Evolutionary conservation across 129 eudicot species (phyloP), one percentile per base, ranked within the genome.

Genomic region (Flaveria robusta): DNA sequence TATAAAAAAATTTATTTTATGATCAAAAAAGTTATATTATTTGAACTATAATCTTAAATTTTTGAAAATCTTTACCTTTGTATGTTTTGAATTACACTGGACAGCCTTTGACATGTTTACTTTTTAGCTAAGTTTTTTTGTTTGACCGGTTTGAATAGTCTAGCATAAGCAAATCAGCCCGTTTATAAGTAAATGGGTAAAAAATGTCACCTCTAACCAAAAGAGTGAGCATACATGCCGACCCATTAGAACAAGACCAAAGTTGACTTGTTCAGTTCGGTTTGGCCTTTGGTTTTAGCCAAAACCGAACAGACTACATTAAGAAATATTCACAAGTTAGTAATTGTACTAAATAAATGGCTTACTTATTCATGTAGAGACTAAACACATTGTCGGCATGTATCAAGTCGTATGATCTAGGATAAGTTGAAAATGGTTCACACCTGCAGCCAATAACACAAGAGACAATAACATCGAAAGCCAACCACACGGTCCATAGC

Each of bases 341-440:
- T 27, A 23, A 47, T 2, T n/a, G n/a, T n/a, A n/a, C 7, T 11
- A 29, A 31, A 45, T 14, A 66, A 60, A 34, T n/a, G 41, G 73
- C 84, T 85, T 81, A 85, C 89, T 79, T 85, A 47, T 70, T 59
- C 70, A 23, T 82, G 80, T 85, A 85, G 77, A 85, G 45, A 64
- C 84, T 74, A 51, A 85, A 85, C 50, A 85, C 67, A 15, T 79
- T 79, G 74, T 82, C 84, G 0, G 89, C 84, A n/a, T 85, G 84
- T 69, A 85, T 70, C 66, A 82, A 69, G 74, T 85, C 86, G 16
- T 82, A 85, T 51, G 86, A 82, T 51, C 88, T 83, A 41, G 88
- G 88, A 59, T 85, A 85, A 0, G 88, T 85, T 20, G 88, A 85
- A 75, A 81, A 85, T 3, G 89, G 82, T 52, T 85, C 89, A 67